Evolutionary conservation across 2,329 filamentous ascomycete species (phyloP), one percentile per base, ranked within the genome.

Genomic region (Botrytis fabae): DNA sequence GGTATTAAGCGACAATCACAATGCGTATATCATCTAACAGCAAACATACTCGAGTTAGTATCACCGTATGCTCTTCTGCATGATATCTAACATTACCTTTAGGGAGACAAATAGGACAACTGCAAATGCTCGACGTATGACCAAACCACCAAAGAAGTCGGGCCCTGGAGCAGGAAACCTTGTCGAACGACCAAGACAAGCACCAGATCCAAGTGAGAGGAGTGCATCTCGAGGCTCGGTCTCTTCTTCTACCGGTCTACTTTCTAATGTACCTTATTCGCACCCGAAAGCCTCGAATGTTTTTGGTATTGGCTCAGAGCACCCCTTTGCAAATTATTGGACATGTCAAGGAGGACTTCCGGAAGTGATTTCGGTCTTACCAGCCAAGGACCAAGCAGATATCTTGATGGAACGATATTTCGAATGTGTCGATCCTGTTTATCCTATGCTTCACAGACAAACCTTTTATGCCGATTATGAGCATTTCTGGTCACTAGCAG

Each of bases 311-410:
- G 92, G 91, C 22, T 90, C 91, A 0, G 91, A 93, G 79, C 92
- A 94, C 79, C 92, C 92, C 0, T 94, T 94, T 80, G 90, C 91
- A 78, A 95, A 95, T 80, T 95, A 95, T 81, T 95, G 93, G 93
- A 95, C 92, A 4, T 93, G 91, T 78, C 88, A 91, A 74, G 92
- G 93, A 65, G 92, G 92, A 0, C 83, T 95, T 28, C 85, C 89
- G 14, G 93, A 95, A 81, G 92, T 94, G 10, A 89, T 94, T 61
- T 89, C 88, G 1, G 91, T 94, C 5, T 83, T 95, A 20, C 93
- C 93, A 0, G 91, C 91, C 73, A 94, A 93, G 82, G 83, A 91
- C 14, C 92, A 94, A 81, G 91, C 91, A 70, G 92, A 95, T 76
- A 90, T 93, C 57, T 84, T 95, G 20, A 81, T 91, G 51, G 83